Evolutionary conservation across 805 yeast genomes (phyloP), one percentile per base, ranked within the genome.

Genomic region (Candida boidinii): DNA sequence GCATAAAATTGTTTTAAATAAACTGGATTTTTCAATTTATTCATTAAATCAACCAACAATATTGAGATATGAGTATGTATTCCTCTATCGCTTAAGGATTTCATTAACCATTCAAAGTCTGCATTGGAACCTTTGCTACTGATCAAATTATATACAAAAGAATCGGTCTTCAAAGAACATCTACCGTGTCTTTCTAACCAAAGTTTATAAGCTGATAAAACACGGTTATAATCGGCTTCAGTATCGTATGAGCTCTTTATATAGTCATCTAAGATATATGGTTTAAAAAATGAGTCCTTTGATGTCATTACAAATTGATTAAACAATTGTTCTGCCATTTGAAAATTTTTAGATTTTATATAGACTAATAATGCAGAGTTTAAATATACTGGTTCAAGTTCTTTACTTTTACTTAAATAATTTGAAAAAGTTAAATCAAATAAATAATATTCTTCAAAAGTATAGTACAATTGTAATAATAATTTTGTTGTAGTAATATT

Each of bases 291-390:
- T 35, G 10, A 37, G 26, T 1, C 19, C 5, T 25, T 26, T 5
- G 42, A 39, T 3, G 54, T 30, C 44, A 49, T 37, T 2, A 52
- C 53, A n/a, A 47, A 41, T 30, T 46, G 54, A 24, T 46, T 49
- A 33, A 53, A 54, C 8, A 54, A 29, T 38, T 49, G 53, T 3
- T 42, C 41, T 7, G 60, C 57, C 36, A 42, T 37, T 19, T 39
- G 38, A 11, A 51, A 39, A 29, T 49, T 47, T 23, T 45, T 54
- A 7, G 49, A 39, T 25, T 44, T 39, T 5, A 53, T 23, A 37
- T 49, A 50, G 10, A 48, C 45, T 24, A 42, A 41, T 26, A 53
- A 36, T 5, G 60, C 54, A 16, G 32, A 26, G 11, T 28, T 33
- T 17, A 53, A 34, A 16, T 49, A 53, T 3, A 51, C 17, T 23